Percentiles rank a stretch among this genome's conserved stretches.
Conservation (phyloP, 2,329 filamentous ascomycete species). For the Rachicladosporium sp. region DNA sequence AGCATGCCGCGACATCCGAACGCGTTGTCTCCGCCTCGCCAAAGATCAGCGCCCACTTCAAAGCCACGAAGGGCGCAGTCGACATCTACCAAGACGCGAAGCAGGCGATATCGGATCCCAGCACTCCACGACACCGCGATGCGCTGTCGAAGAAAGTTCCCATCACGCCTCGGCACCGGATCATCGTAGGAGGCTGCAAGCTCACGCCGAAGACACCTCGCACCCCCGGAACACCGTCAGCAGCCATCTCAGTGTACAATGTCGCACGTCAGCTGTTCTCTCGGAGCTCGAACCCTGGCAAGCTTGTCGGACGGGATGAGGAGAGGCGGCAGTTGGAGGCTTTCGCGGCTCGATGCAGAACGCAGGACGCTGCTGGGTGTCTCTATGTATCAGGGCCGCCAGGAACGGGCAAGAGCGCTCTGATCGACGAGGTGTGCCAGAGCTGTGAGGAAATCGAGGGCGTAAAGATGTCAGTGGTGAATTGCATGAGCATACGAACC, state of each 20-base stretch:
- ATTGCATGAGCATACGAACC: conserved; percentile 93
- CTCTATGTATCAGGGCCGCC: conserved; percentile 92
- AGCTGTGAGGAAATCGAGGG: conserved; percentile 40
- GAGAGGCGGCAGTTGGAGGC: conserved; percentile 52
- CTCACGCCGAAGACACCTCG: conserved; percentile 60
- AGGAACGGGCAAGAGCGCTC: conserved; percentile 91
- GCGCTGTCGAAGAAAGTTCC: conserved; percentile 56
- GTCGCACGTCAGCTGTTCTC: conserved; percentile 78
- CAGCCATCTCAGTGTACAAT: conserved; percentile 68
- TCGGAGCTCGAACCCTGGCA: conserved; percentile 60
- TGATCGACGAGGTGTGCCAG: conserved; percentile 62
- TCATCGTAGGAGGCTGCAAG: conserved; percentile 26
- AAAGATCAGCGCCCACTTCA: conserved; percentile 35
- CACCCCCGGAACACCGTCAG: conserved; percentile 50
- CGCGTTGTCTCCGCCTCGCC: conserved; percentile 33
- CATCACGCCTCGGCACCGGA: conserved; percentile 70
- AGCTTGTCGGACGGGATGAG: conserved; percentile 64
- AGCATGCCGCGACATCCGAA: conserved; percentile 33
- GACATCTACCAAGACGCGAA: conserved; percentile 28
- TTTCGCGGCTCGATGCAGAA: conserved; percentile 57
- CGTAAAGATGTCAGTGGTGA: conserved; percentile 68
- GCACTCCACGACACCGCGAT: conserved; percentile 69
- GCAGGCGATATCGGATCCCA: conserved; percentile 38
- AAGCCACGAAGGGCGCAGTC: conserved; percentile 27
- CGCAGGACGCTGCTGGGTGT: conserved; percentile 57